Conservation (phyloP, 768 basidiomycete species). For the Amanita inopinata region DNA sequence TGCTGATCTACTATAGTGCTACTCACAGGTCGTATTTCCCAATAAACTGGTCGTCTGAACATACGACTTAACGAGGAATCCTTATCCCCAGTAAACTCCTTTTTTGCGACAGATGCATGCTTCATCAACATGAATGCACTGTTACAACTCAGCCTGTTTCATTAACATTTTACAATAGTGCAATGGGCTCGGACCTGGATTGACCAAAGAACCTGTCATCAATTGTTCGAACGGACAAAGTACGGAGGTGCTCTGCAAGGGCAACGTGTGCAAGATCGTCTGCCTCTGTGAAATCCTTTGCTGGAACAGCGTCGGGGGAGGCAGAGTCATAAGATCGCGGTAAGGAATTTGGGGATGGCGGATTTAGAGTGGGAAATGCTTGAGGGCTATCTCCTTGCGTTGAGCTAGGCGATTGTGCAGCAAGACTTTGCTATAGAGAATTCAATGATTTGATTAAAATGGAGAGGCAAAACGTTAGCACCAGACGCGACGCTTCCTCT, state of each 20-base stretch:
- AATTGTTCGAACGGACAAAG: conserved; percentile 19
- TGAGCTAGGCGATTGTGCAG: neutral
- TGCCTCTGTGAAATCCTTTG: conserved; percentile 9
- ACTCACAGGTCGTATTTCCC: conserved; percentile 22
- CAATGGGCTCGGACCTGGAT: conserved; percentile 19
- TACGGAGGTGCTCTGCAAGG: conserved; percentile 22
- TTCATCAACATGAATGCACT: conserved; percentile 34
- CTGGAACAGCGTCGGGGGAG: conserved; percentile 6
- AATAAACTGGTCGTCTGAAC: conserved; percentile 20
- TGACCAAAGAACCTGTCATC: conserved; percentile 33
- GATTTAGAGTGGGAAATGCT: conserved; percentile 12
- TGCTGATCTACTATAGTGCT: neutral
- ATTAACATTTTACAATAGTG: neutral
- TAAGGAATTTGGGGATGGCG: conserved; percentile 11
- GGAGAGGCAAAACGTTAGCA: conserved; percentile 7
- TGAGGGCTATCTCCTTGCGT: neutral
- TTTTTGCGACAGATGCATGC: conserved; percentile 33
- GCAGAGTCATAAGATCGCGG: conserved; percentile 10
- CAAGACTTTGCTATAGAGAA: too few species aligned
- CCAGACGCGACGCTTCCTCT: conserved; percentile 19
- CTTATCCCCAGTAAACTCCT: conserved; percentile 23
- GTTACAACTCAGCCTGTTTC: neutral
- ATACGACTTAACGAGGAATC: conserved; percentile 10
- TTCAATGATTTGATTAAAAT: too few species aligned
- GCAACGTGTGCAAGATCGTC: conserved; percentile 25